These are phyloP conservation scores for Aureobasidium pullulans DNA, from an alignment of 2,329 filamentous ascomycete species.

Conservation along the genomic window DNA sequence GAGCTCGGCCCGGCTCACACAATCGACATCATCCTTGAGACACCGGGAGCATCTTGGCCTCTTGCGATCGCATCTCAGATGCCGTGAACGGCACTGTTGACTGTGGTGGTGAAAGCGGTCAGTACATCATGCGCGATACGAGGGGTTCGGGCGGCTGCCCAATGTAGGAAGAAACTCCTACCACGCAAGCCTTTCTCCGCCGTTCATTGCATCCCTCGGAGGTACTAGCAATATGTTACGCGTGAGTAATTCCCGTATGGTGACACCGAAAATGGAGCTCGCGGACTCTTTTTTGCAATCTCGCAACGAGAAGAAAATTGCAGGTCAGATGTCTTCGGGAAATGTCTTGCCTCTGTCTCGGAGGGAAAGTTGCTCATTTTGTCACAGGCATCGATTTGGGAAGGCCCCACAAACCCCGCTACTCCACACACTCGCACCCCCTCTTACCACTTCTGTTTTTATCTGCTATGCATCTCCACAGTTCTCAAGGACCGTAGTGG, in stretches of 20 bases:
- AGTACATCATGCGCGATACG: background rate
- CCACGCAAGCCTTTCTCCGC: conserved; percentile 1
- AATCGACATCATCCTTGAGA: background rate
- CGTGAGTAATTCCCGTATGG: background rate
- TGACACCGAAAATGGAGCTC: background rate
- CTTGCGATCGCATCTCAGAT: conserved; percentile 5
- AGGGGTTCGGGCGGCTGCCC: background rate
- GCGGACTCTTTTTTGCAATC: background rate
- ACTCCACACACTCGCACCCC: background rate
- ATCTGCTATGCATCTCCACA: background rate
- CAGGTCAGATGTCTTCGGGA: background rate
- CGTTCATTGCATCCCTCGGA: background rate
- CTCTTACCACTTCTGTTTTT: background rate
- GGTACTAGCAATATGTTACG: too few relatives aligned
- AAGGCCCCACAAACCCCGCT: background rate
- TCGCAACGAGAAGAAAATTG: background rate
- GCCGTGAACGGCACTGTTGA: background rate
- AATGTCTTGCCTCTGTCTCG: background rate
- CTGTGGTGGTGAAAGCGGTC: background rate
- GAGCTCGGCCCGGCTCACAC: background rate
- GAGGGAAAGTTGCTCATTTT: background rate
- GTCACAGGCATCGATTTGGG: background rate
- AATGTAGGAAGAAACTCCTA: background rate
- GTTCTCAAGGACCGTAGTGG: too few relatives aligned
- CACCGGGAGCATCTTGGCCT: conserved; percentile 1